Evolutionary conservation across 1,139 yeast species (phyloP), one percentile per base, ranked within the genome.

Genomic region (Yamadazyma spencermartinsiae): DNA sequence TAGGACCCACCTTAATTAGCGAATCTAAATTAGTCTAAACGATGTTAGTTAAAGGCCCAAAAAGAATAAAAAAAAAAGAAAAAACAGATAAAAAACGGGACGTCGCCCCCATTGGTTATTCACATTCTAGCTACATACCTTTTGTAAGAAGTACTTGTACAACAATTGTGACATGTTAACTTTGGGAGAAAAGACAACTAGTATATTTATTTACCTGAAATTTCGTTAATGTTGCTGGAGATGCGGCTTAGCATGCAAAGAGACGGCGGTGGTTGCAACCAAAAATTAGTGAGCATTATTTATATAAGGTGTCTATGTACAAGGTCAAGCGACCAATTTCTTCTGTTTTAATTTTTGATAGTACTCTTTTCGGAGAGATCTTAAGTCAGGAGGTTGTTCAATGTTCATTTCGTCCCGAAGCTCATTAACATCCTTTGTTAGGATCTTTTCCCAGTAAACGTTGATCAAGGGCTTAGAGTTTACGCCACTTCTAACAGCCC

Each of bases 391-490:
- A 26, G 87, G 81, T 43, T 64, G 69, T 42, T 80, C 85, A 41
- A 86, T 78, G 13, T 88, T 86, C 52, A 90, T 67, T 41, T 84
- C 84, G n/a, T 51, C 46, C 49, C 97, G 77, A 38, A 92, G 65
- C 50, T 83, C 89, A 44, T 80, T 69, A 11, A 88, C 78, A 57
- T 89, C 92, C 43, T 72, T 71, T 23, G 82, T 86, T 51, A 94
- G 71, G 18, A 83, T 68, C 35, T 87, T 77, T 56, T 94, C 98
- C 99, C 99, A 92, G 60, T 86, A 89, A 1, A 92, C 90, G 55
- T 87, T 87, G 43, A 92, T 80, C 55, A 94, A 68, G 1, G 95
- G 86, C 53, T 82, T 81, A 38, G 89, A 76, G 38, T 79, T 72
- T 38, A 82, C 63, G 1, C 97, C 97, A 44, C 85, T 82, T 36